Evolutionary conservation across 1,139 yeast genomes (phyloP), one percentile per base, ranked within the genome.

Genomic region (Candida glucosophila): DNA sequence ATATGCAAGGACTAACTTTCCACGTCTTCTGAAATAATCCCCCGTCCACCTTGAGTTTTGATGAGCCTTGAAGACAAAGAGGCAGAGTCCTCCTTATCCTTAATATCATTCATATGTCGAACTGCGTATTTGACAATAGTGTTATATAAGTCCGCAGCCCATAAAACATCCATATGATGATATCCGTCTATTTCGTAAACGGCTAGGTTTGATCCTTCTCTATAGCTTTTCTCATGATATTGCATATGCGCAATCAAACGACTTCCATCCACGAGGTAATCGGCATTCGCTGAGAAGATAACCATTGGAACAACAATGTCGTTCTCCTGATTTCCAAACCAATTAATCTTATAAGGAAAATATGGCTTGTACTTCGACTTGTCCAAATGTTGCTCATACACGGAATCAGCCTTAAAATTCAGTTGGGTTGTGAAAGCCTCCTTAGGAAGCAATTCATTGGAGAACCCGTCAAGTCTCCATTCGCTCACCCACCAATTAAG

Each of bases 401-500:
- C 40, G 1, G 48, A 42, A 4, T 43, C 33, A 2, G 39, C 31
- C 6, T 36, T 31, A 30, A 28, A 34, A 27, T 60, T 53, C 12
- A 44, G 41, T 1, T 58, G 63, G 2, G 43, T 42, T 15, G 41
- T 32, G 34, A 60, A 64, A 1, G 58, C 55, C 17, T 44, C 35
- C 23, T 43, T 41, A 1, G 62, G 55, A 22, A 52, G 58, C 24
- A 63, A 46, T 38, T 58, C 58, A 36, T 55, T 59, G 16, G 59
- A 43, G 33, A 64, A 64, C 2, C 68, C 66, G 23, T 58, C 64
- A 17, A 43, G 52, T 12, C 57, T 49, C 42, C 54, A 55, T 22
- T 73, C 67, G 31, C 70, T 66, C 22, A 58, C 58, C 96, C 97
- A 90, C 95, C 96, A 90, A 27, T 70, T 66, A 94, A 90, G 85